Evolutionary conservation across 441 rosid species (phyloP).

Genomic region (Adansonia grandidieri): DNA sequence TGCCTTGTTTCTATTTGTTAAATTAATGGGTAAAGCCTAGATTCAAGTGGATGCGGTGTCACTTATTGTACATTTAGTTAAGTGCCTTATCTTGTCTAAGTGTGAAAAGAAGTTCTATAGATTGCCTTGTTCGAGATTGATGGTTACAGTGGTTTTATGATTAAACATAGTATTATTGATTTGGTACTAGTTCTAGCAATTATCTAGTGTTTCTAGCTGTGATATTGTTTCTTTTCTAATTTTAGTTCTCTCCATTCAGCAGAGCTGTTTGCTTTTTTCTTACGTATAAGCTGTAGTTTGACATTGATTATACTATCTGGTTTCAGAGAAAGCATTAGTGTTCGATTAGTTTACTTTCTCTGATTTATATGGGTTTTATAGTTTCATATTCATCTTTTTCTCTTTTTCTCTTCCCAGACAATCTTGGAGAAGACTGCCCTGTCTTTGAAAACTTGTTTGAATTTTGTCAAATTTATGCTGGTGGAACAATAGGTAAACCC

Average conservation of each 20-base stretch:
- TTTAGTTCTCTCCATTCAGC: background rate
- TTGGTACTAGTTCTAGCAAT: background rate
- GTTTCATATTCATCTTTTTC: background rate
- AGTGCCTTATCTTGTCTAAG: background rate
- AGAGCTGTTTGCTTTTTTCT: background rate
- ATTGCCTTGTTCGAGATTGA: background rate
- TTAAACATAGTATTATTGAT: background rate
- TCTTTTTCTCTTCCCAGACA: conserved; percentile 51
- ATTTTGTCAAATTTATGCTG: conserved; percentile 96
- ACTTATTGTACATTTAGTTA: background rate
- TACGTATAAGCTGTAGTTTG: background rate
- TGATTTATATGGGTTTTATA: background rate
- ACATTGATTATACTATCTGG: background rate
- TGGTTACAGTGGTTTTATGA: background rate
- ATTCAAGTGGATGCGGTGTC: background rate
- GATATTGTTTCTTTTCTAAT: background rate
- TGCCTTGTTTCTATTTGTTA: background rate
- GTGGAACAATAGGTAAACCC: conserved; percentile 88
- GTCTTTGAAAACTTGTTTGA: conserved; percentile 92
- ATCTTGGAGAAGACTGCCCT: conserved; percentile 98
- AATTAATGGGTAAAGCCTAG: background rate
- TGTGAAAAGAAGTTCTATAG: background rate
- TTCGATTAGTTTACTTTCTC: background rate
- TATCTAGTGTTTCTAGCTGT: background rate
- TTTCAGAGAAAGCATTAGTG: conserved; percentile 3